Base-by-base conservation (phyloP, 768 basidiomycete species). In the Clavulina sp. region DNA sequence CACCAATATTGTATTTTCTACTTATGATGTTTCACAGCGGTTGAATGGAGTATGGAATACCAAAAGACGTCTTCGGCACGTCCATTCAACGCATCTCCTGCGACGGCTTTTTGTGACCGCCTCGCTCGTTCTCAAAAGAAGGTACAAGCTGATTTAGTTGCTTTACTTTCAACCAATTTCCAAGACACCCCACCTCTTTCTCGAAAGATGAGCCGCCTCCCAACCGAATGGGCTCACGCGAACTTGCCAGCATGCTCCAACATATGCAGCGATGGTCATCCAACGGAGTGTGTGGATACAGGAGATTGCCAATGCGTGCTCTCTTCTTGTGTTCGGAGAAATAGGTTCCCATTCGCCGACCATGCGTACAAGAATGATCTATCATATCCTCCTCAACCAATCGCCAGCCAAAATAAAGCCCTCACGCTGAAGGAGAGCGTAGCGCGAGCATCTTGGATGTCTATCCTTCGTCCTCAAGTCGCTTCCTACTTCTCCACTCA, bases 201-300 rank as follows among this genome's bases (percentile, higher is more conserved):
- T 2, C 36, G 49, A 16, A 46, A 44, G 30, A 23, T 49, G 13
- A 52, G 36, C 19, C 19, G 13, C 13, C 24, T 31, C 16, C 36
- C 50, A 24, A 38, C 32, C 5, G 56, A 60, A 7, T 66, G 64
- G 64, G 54, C 56, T 6, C 23, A 60, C 31, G 57, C 57, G 40
- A 58, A 62, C 26, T 50, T 63, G 4, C 63, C 63, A 1, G 51
- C 61, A 5, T 66, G 64, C 56, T 62, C 60, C 56, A 66, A 66
- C 54, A 59, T 63, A 40, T 66, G 64, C 54, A 51, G 57, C 47
- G 58, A 64, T n/a, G n/a, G n/a, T n/a, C n/a, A n/a, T n/a, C n/a
- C n/a, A n/a, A n/a, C n/a, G n/a, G n/a, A n/a, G n/a, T n/a, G n/a
- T n/a, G n/a, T n/a, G n/a, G 60, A 66, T 52, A 63, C 63, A 5